Evolutionary conservation across 768 basidiomycete species (phyloP).

Genomic region (Psilocybe cyanescens): DNA sequence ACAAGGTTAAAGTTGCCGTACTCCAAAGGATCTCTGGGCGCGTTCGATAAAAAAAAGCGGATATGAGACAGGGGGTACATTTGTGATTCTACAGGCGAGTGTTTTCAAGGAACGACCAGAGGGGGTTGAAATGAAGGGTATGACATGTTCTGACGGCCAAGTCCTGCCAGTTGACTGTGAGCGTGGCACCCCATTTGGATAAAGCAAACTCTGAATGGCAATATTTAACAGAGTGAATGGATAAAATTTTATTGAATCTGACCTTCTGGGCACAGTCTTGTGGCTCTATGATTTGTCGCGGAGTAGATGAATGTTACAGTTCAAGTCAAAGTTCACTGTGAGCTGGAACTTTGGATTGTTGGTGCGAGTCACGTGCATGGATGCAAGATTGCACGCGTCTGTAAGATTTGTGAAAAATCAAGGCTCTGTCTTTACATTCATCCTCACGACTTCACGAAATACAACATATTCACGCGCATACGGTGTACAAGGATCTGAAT

Average conservation of each 20-base stretch:
- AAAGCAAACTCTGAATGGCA: neutral
- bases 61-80: neutral
- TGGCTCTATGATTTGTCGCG: neutral
- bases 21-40: neutral
- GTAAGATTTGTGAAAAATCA: conserved; percentile 16
- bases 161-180: neutral
- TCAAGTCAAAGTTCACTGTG: too few species aligned
- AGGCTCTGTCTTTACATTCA: conserved; percentile 11
- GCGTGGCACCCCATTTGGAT: neutral
- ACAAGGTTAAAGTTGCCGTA: neutral
- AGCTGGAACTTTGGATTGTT: neutral
- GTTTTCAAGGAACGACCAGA: neutral
- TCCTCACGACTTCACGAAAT: conserved; percentile 18
- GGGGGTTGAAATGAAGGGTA: neutral
- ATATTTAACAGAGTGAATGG: neutral
- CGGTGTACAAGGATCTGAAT: neutral
- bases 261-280: neutral
- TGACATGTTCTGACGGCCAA: neutral
- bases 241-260: neutral
- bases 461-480: conserved; percentile 15
- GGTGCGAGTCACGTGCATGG: conserved; percentile 15
- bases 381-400: conserved; percentile 20
- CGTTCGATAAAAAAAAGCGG: neutral
- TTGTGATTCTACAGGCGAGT: neutral
- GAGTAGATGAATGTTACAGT: too few species aligned